Evolutionary conservation across 345 rosid species (phyloP), one percentile per base, ranked within the genome.

Genomic region (Melastoma malabathricum): DNA sequence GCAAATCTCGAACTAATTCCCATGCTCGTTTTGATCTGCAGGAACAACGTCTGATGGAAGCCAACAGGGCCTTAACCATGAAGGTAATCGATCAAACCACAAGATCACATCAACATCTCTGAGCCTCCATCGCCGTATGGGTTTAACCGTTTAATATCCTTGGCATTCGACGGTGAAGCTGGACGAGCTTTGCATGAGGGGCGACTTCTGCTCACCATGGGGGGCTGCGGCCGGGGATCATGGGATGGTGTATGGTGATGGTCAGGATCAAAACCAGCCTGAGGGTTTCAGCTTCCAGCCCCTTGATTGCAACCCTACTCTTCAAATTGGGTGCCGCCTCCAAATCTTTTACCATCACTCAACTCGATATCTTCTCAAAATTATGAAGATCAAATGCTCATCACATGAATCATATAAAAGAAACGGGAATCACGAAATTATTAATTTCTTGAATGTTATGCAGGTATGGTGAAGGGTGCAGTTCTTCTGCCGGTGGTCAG

Each of bases 291-390:
- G 38, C 38, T 84, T 73, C 69, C 97, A 82, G 58, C 81, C 79
- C 57, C 56, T 92, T 47, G 89, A 83, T 23, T 92, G 99, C 84
- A 75, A 92, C 63, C 97, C 95, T 65, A 84, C 97, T 52, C 70
- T 92, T 73, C 97, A 92, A 61, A 92, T 88, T 15, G 97, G 99
- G 99, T 92, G 7, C 18, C 6, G 27, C 27, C 31, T 5, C 52
- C 52, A 49, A 49, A 20, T 18, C 52, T 49, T 23, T 23, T 18
- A 23, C 17, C 17, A 49, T 23, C 52, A 23, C n/a, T n/a, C n/a
- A n/a, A n/a, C n/a, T n/a, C n/a, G n/a, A n/a, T n/a, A n/a, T n/a
- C n/a, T n/a, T n/a, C n/a, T n/a, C n/a, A n/a, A n/a, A n/a, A n/a
- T n/a, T n/a, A n/a, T n/a, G n/a, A n/a, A n/a, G n/a, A n/a, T n/a